These are phyloP conservation scores for Boletus reticuloceps DNA, from an alignment of 768 basidiomycete genomes.

Conservation along the genomic window DNA sequence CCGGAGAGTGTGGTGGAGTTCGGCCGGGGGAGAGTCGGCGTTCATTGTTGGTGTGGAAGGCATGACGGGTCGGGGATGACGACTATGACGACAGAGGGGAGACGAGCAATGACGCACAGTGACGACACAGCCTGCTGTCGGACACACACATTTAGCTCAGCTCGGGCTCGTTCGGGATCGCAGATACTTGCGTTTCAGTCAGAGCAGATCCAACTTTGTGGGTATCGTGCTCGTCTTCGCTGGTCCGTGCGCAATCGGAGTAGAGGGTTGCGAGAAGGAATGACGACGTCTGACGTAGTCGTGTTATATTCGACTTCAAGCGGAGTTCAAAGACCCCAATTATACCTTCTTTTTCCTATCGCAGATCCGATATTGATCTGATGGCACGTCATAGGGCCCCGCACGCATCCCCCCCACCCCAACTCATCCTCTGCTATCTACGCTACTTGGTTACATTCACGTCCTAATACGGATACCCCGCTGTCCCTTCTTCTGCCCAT, in stretches of 20 bases:
- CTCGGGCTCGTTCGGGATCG: conserved; percentile 18
- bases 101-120: conserved; percentile 16
- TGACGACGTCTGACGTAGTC: conserved; percentile 46
- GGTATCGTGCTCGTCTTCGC: conserved; percentile 15
- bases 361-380: conserved; percentile 35
- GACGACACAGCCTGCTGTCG: conserved; percentile 21
- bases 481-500: no score
- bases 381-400: conserved; percentile 29
- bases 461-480: no score
- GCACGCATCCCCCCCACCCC: not conserved
- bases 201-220: not conserved
- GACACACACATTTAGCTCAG: conserved; percentile 15
- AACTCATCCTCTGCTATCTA: not conserved
- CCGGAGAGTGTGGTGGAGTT: conserved; percentile 14
- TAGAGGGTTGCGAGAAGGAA: conserved; percentile 34
- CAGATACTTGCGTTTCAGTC: conserved; percentile 24
- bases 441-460: conserved; percentile 21
- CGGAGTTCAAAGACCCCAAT: conserved; percentile 35
- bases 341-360: conserved; percentile 24
- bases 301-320: conserved; percentile 42
- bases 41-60: conserved; percentile 27
- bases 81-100: conserved; percentile 27
- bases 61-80: conserved; percentile 23
- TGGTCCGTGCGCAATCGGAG: conserved; percentile 32
- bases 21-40: conserved; percentile 35